Evolutionary conservation across 2,329 filamentous ascomycete genomes (phyloP).

Genomic region (Coniochaeta sp.): DNA sequence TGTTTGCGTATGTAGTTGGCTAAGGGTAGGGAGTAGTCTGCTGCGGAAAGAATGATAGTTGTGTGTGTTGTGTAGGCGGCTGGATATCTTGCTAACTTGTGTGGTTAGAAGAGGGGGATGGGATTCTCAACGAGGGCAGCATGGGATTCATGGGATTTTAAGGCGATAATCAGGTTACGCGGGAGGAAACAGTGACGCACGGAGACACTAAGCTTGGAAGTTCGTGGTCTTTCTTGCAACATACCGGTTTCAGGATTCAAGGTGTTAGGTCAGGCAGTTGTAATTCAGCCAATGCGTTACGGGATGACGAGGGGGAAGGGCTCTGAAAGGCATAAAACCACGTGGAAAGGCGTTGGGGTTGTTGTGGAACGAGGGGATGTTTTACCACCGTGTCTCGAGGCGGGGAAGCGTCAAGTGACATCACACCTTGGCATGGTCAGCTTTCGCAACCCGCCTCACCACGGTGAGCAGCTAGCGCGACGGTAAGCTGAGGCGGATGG

Average conservation of each 20-base stretch:
- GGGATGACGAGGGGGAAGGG: background rate
- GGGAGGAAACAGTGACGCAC: background rate
- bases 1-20: background rate
- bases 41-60: background rate
- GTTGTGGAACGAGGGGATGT: too few species aligned
- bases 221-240: background rate
- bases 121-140: too few species aligned
- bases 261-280: background rate
- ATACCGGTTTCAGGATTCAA: background rate
- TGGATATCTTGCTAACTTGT: background rate
- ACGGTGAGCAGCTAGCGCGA: too few species aligned
- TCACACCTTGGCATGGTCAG: background rate
- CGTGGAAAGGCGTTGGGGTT: background rate
- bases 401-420: background rate
- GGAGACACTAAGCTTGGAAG: background rate
- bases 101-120: background rate
- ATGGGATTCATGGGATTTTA: background rate
- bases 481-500: background rate
- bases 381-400: too few species aligned
- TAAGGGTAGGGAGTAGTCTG: too few species aligned
- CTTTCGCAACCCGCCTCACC: too few species aligned
- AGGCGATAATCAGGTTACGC: background rate
- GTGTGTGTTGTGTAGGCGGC: too few species aligned
- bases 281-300: background rate
- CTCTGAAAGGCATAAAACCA: background rate